phyloP scores from a whole-genome alignment of 2,329 filamentous ascomycete genomes.

The Grosmannia huntii region DNA sequence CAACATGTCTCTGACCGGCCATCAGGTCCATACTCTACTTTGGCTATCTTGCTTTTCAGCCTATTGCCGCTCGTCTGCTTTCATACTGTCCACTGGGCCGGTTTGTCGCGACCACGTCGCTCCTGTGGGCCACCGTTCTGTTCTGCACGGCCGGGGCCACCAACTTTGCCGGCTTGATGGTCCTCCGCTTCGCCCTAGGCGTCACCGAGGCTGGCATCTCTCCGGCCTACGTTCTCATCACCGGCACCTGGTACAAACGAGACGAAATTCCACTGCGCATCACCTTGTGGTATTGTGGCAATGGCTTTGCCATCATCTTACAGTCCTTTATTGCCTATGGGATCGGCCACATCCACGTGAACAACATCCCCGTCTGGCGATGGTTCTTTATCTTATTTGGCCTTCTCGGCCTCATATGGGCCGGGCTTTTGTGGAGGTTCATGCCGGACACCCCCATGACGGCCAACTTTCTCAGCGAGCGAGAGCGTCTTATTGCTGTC shows the following conservation, averaged over 20 bases:
- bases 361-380: constrained; percentile 26
- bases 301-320: constrained; percentile 40
- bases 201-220: constrained; percentile 36
- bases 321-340: constrained; percentile 43
- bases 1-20: not conserved
- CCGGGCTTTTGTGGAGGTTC: constrained; percentile 36
- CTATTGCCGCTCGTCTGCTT: constrained; percentile 36
- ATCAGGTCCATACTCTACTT: constrained; percentile 40
- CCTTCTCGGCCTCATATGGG: constrained; percentile 36
- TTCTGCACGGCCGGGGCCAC: constrained; percentile 38
- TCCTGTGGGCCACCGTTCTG: constrained; percentile 39
- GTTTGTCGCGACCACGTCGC: constrained; percentile 34
- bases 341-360: constrained; percentile 31
- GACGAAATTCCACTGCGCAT: constrained; percentile 37
- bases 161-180: constrained; percentile 31
- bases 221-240: constrained; percentile 37
- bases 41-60: constrained; percentile 46
- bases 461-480: constrained; percentile 40
- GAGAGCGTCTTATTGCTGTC: constrained; percentile 45
- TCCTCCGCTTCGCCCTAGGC: constrained; percentile 31
- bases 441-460: constrained; percentile 54
- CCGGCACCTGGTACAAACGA: constrained; percentile 41
- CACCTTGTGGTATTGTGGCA: constrained; percentile 41
- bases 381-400: constrained; percentile 38
- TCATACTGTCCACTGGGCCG: constrained; percentile 43